These are phyloP conservation scores for Fistulinella cinereoalba DNA, from an alignment of 1,284 basidiomycete genomes.

Conservation along the genomic window DNA sequence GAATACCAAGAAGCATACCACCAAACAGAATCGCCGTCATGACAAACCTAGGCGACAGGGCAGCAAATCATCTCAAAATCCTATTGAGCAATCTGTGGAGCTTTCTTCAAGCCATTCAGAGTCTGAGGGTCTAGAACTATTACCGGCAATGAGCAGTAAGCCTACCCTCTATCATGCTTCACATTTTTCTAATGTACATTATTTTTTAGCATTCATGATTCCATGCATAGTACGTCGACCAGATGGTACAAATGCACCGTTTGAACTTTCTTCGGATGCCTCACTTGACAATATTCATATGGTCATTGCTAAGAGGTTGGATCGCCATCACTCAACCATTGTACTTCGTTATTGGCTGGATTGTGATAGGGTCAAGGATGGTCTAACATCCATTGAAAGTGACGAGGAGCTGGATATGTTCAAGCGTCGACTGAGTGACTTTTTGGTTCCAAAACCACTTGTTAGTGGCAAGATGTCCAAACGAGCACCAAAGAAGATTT, in stretches of 20 bases:
- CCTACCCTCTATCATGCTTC: no score
- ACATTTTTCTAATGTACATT: no score
- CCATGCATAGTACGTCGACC: neutral
- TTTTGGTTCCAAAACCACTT: constrained; percentile 2
- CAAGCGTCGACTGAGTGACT: neutral
- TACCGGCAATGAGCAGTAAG: no score
- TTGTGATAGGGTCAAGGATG: constrained; percentile 1
- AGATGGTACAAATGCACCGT: constrained; percentile 2
- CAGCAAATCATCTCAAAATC: no score
- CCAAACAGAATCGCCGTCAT: no score
- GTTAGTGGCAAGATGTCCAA: constrained; percentile 3
- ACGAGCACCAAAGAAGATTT: constrained; percentile 1
- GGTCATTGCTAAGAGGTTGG: constrained; percentile 2
- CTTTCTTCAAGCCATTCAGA: no score
- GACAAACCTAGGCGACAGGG: no score
- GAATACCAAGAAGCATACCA: no score
- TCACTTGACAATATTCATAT: constrained; percentile 3
- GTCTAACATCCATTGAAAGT: neutral
- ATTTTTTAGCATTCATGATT: constrained; percentile 1
- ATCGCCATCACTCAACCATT: neutral
- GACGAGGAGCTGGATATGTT: constrained; percentile 5
- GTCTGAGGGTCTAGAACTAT: no score
- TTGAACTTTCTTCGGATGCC: constrained; percentile 1
- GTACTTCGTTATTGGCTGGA: constrained; percentile 3
- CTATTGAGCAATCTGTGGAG: no score